Evolutionary conservation across 176 grass and related monocot genomes (phyloP).

Genomic region (Zoysia japonica): DNA sequence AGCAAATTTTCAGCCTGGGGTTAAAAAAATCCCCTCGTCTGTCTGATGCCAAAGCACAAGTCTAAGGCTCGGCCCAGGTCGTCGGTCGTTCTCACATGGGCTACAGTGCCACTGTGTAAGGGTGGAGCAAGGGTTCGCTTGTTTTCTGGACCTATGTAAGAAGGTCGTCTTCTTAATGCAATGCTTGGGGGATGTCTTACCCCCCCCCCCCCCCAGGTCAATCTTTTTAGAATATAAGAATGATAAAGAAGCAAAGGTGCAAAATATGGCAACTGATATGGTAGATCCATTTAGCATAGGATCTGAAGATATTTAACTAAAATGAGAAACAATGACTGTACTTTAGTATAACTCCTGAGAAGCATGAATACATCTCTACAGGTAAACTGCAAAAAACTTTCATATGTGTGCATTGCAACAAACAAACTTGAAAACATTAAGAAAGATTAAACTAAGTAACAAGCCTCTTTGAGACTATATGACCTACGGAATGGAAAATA

Average conservation of each 20-base stretch:
- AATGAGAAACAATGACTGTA: neutral
- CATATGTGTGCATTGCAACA: neutral
- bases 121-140: too few relatives aligned
- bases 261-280: neutral
- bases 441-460: neutral
- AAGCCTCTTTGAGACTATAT: constrained; percentile 6
- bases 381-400: neutral
- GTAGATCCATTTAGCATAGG: neutral
- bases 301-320: neutral
- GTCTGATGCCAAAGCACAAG: too few relatives aligned
- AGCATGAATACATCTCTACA: neutral
- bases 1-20: too few relatives aligned
- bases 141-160: too few relatives aligned
- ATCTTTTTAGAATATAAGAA: neutral
- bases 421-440: neutral
- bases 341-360: neutral
- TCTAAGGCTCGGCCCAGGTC: too few relatives aligned
- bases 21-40: too few relatives aligned
- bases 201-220: too few relatives aligned
- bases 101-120: too few relatives aligned
- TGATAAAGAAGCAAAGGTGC: neutral
- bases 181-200: too few relatives aligned
- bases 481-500: neutral
- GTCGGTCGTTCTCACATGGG: too few relatives aligned
- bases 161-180: too few relatives aligned